Evolutionary conservation across 352 stramenopile species (phyloP).

Genomic region (Pythium utonaiense): DNA sequence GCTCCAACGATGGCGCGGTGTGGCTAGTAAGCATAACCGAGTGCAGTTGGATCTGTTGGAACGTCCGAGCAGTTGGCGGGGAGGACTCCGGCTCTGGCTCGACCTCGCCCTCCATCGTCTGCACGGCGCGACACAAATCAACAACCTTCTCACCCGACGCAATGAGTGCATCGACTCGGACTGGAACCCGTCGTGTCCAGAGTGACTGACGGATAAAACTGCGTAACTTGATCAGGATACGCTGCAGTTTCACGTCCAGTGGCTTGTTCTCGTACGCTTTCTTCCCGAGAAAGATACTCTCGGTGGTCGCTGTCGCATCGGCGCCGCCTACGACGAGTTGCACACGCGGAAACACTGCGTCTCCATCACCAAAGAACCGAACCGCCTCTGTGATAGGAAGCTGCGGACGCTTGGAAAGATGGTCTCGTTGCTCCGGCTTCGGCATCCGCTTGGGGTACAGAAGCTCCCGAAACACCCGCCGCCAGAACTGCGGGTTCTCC

Average conservation of each 20-base stretch:
- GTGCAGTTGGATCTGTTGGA: not conserved
- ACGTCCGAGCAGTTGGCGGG: not conserved
- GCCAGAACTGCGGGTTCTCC: constrained; percentile 6
- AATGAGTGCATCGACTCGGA: not conserved
- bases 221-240: not conserved
- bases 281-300: not conserved
- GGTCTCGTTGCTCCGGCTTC: not conserved
- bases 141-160: not conserved
- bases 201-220: not conserved
- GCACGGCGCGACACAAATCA: not conserved
- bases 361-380: not conserved
- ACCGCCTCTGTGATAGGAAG: not conserved
- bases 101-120: not conserved
- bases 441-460: not conserved
- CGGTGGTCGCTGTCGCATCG: not conserved
- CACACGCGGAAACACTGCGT: not conserved
- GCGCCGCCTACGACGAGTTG: not conserved
- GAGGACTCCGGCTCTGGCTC: not conserved
- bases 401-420: not conserved
- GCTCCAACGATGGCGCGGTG: not conserved
- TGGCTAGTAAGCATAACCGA: not conserved
- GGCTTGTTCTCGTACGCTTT: not conserved
- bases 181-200: not conserved
- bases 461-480: constrained; percentile 3
- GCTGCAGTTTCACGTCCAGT: not conserved